Conservation (phyloP, 2,329 filamentous ascomycete species). For the Arthrobotrys sphaeroides region DNA sequence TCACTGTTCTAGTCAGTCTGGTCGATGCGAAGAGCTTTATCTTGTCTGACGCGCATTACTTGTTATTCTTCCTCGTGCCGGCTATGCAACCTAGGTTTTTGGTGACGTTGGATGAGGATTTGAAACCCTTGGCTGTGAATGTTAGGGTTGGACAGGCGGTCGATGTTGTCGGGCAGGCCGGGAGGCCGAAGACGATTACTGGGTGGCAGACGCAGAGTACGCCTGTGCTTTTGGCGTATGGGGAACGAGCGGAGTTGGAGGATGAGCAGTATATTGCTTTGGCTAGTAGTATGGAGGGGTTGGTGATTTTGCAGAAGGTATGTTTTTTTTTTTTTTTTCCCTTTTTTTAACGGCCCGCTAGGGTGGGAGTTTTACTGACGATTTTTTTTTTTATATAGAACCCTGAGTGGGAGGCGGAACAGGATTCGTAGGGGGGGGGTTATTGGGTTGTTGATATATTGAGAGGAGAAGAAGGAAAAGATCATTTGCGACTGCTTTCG, state of each 20-base stretch:
- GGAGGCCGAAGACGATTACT: conserved; percentile 97
- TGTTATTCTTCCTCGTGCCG: conserved; percentile 95
- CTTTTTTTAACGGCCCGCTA: no score
- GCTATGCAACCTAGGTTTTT: conserved; percentile 98
- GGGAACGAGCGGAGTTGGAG: conserved; percentile 94
- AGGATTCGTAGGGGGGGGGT: conserved; percentile 50
- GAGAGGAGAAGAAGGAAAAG: neutral
- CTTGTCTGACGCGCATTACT: conserved; percentile 80
- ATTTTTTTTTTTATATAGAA: conserved; percentile 21
- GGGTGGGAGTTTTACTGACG: neutral
- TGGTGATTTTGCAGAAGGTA: conserved; percentile 91
- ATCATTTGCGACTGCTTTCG: conserved; percentile 11
- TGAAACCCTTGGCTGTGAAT: conserved; percentile 93
- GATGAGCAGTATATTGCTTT: conserved; percentile 96
- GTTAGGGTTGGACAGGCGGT: conserved; percentile 97
- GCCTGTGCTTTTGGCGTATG: conserved; percentile 92
- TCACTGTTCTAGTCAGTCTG: conserved; percentile 89
- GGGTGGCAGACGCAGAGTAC: conserved; percentile 99
- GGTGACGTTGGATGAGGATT: conserved; percentile 91
- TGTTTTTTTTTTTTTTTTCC: no score
- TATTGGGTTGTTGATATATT: neutral
- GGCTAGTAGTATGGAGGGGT: conserved; percentile 87
- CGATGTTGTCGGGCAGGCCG: conserved; percentile 96
- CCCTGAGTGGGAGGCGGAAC: conserved; percentile 50
- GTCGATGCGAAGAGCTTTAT: conserved; percentile 85